Conservation (phyloP, 139 green algal genomes). For the Haematococcus lacustris region DNA sequence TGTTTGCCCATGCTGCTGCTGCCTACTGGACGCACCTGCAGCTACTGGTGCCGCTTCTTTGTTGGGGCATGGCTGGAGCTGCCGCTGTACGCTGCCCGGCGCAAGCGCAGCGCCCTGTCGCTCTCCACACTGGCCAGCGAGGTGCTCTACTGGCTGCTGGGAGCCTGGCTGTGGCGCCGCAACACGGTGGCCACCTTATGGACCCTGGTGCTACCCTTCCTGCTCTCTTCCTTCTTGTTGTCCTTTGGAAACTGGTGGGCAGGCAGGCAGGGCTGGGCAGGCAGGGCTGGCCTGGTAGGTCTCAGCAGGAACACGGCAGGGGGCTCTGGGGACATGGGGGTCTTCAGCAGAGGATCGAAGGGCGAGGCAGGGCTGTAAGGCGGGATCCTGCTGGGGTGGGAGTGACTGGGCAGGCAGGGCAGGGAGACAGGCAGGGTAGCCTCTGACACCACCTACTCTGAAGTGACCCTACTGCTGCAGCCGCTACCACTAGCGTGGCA, state of each 20-base stretch:
- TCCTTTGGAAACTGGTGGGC: constrained; percentile 89
- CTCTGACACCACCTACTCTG: no score
- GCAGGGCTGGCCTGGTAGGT: no score
- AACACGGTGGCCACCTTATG: constrained; percentile 55
- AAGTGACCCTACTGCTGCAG: no score
- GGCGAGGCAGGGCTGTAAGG: no score
- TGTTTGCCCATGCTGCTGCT: neutral
- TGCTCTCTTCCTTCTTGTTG: constrained; percentile 64
- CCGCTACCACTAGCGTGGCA: no score
- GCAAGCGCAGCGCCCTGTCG: constrained; percentile 22
- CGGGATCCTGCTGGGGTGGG: no score
- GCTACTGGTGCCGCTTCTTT: constrained; percentile 70
- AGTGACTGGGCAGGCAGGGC: no score
- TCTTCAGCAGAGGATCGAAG: no score
- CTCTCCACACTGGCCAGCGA: constrained; percentile 21
- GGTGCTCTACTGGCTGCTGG: constrained; percentile 18
- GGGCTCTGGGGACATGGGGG: no score
- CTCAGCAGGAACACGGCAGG: no score
- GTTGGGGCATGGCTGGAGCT: constrained; percentile 61
- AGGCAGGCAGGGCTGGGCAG: no score
- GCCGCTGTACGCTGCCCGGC: constrained; percentile 43
- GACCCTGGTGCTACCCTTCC: constrained; percentile 63
- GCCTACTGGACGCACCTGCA: constrained; percentile 12
- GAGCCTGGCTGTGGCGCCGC: constrained; percentile 20
- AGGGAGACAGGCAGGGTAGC: no score